Percentiles rank a stretch among this genome's conserved stretches.
Evolutionary conservation across 2,329 filamentous ascomycete species (phyloP).

Genomic region (Phialemonium atrogriseum): DNA sequence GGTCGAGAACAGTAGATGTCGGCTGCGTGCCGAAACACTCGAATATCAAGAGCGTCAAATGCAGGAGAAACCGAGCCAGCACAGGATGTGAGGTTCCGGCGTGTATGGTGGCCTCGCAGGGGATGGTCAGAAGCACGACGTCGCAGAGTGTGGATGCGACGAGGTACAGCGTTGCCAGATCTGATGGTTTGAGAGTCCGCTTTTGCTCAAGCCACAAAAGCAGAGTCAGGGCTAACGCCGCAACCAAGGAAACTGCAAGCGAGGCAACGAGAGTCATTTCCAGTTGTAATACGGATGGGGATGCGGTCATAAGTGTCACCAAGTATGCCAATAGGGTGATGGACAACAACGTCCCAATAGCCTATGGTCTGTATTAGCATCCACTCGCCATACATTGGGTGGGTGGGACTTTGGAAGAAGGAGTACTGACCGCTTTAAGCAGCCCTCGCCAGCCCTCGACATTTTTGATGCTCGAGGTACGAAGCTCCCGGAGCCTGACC

Average conservation of each 20-base stretch:
- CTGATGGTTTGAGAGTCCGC: not conserved
- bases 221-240: not conserved
- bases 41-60: no score
- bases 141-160: not conserved
- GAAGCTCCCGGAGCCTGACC: not conserved
- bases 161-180: not conserved
- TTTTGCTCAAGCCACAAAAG: not conserved
- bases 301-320: not conserved
- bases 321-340: not conserved
- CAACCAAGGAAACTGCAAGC: not conserved
- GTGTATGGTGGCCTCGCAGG: no score
- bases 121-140: not conserved
- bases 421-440: not conserved
- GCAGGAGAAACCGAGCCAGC: not conserved
- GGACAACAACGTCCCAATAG: no score
- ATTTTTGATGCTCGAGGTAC: not conserved
- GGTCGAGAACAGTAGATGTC: no score
- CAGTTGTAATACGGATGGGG: not conserved
- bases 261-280: not conserved
- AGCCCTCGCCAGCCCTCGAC: not conserved
- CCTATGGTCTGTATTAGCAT: no score
- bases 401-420: not conserved
- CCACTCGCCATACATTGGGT: no score
- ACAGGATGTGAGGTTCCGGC: not conserved
- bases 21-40: no score